phyloP scores from a whole-genome alignment of 371 early-diverging fungal species.

The Mortierella sp. region DNA sequence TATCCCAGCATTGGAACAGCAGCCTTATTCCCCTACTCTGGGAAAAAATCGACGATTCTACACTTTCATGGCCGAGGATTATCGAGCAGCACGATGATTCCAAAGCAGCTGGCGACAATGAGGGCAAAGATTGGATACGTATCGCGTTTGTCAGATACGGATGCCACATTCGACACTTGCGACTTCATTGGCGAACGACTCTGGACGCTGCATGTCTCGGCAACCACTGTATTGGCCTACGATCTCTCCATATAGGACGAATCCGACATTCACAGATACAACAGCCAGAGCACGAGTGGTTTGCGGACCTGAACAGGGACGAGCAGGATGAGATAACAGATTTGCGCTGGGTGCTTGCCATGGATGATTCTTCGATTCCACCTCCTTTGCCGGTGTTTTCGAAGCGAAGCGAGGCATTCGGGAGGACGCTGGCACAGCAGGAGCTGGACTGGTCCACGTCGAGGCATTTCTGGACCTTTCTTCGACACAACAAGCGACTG shows the following conservation, averaged over 20 bases:
- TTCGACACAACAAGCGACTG: not conserved
- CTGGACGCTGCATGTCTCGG: not conserved
- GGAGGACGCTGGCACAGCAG: not conserved
- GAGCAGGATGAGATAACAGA: not conserved
- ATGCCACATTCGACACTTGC: not conserved
- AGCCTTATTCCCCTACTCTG: not conserved
- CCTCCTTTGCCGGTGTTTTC: not conserved
- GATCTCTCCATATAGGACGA: not conserved
- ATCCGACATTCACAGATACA: not conserved
- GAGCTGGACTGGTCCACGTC: conserved; percentile 1
- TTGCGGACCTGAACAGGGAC: not conserved
- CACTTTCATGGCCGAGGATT: not conserved
- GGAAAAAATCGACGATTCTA: not conserved
- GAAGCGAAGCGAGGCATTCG: not conserved
- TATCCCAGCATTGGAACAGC: not conserved
- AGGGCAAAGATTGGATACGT: not conserved
- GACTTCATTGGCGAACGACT: not conserved
- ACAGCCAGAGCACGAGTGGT: not conserved
- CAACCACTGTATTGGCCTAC: not conserved
- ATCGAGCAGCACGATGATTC: not conserved
- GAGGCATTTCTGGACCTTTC: not conserved
- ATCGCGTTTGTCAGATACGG: not conserved
- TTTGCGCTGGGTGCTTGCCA: not conserved
- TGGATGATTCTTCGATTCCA: not conserved
- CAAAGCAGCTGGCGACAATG: not conserved